Evolutionary conservation across 805 yeast species (phyloP), one percentile per base, ranked within the genome.

Genomic region (Candida cerambycidarum): DNA sequence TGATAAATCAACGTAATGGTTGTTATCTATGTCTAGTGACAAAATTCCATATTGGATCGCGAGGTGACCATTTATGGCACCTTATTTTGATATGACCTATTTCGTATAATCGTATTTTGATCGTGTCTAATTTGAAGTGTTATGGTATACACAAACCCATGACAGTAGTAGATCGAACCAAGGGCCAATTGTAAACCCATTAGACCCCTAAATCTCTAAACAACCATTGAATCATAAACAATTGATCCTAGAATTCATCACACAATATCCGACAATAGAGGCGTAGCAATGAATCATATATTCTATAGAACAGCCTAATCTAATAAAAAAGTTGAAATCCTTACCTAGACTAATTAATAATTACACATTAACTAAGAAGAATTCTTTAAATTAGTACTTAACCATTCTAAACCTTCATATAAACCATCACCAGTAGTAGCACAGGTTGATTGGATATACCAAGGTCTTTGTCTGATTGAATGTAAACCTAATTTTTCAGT

Each of bases 371-470:
- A 15, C 25, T 41, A 41, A 30, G 44, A 37, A 23, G 41, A 31
- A 44, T 56, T 61, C 78, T 89, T 89, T 74, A 89, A 81, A 76
- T 86, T 88, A 65, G 88, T 85, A 56, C 90, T 81, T 64, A 89
- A 82, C 97, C 97, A 89, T 76, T 89, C 96, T 68, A 89, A 82
- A 79, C 97, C 97, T 76, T 89, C 97, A 70, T 89, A 86, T 64
- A 89, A 78, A 78, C 98, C 98, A 69, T 90, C 97, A 76, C 98
- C 99, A 51, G 98, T 87, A 56, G 97, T 92, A 57, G 99, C 99
- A 77, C 98, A 90, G 52, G 98, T 88, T 56, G 99, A 89, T 77
- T 92, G 97, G 68, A 93, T 92, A 76, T 86, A 92, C 99, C 99
- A 93, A 62, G 96, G 96, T 76, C 98, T 88, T 78, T 90, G 96